Percentiles rank a stretch among this genome's conserved stretches.
phyloP scores from a whole-genome alignment of 148 eudicot species.

The Oxyria digyna region DNA sequence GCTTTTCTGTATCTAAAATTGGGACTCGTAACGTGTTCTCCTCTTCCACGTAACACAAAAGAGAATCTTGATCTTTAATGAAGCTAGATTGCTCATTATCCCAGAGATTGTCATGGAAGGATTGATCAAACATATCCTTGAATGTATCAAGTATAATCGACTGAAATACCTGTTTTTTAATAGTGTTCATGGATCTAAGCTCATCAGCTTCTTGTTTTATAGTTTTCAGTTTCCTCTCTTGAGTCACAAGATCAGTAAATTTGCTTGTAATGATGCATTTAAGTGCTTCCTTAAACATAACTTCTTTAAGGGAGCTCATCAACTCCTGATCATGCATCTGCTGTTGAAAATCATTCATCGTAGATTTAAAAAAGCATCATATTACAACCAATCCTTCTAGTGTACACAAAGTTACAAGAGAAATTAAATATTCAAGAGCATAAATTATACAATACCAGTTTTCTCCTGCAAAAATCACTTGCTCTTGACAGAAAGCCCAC shows the following conservation, averaged over 20 bases:
- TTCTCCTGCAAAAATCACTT: too few relatives aligned
- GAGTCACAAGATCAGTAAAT: neutral
- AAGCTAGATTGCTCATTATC: neutral
- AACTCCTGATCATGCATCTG: neutral
- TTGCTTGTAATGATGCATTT: conserved; percentile 3
- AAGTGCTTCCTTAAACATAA: neutral
- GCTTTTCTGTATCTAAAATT: conserved; percentile 17
- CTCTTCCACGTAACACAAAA: conserved; percentile 18
- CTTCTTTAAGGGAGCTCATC: neutral
- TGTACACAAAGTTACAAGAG: too few relatives aligned
- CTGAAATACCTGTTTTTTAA: conserved; percentile 20
- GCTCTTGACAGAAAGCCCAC: too few relatives aligned
- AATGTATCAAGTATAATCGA: conserved; percentile 16
- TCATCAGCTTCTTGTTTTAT: conserved; percentile 17
- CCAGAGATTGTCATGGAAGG: neutral
- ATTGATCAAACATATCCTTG: conserved; percentile 14
- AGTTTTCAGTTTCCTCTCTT: neutral
- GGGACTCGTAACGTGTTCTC: conserved; percentile 20
- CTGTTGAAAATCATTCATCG: conserved; percentile 12
- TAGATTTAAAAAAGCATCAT: too few relatives aligned
- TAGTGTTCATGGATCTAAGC: conserved; percentile 14
- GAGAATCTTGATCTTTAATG: conserved; percentile 18
- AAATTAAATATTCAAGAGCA: too few relatives aligned
- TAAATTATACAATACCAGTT: too few relatives aligned
- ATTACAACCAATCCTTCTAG: too few relatives aligned